A percentile compares a stretch with the other conserved stretches of the same genome.
These are phyloP conservation scores for Aspergillus phoenicis DNA, from an alignment of 2,329 filamentous ascomycete species.

Conservation along the genomic window DNA sequence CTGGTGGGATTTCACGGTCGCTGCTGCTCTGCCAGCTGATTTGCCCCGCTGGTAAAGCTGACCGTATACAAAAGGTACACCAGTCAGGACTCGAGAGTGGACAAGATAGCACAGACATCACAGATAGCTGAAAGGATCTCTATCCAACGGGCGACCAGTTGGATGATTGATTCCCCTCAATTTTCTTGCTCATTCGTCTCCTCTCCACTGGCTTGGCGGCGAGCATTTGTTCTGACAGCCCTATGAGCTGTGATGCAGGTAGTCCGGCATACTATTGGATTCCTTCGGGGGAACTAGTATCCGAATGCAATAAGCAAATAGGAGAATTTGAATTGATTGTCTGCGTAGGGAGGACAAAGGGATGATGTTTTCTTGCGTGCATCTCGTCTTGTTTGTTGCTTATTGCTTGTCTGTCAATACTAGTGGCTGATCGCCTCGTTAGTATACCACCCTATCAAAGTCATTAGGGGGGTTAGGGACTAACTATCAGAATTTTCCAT, in stretches of 20 bases:
- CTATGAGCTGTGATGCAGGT: background rate
- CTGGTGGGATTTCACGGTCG: background rate
- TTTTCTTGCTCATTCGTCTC: background rate
- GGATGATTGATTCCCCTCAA: too few species aligned
- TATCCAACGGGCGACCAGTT: too few species aligned
- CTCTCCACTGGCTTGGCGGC: background rate
- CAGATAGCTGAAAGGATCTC: too few species aligned
- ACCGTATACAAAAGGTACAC: background rate
- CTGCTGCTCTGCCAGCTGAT: background rate
- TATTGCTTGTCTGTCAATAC: background rate
- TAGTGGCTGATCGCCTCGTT: background rate
- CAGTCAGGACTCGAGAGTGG: background rate
- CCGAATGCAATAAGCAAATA: background rate
- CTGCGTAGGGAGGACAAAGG: background rate
- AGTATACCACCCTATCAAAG: background rate
- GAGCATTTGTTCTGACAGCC: too few species aligned
- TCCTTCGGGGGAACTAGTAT: background rate
- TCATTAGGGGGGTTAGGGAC: background rate
- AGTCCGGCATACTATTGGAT: background rate
- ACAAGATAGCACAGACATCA: too few species aligned
- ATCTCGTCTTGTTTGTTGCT: background rate
- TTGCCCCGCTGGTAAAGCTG: background rate
- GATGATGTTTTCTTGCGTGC: background rate
- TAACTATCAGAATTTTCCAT: background rate
- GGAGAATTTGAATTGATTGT: too few species aligned